These are phyloP conservation scores for Polymyxa betae DNA, from an alignment of 208 protist genomes.

Conservation along the genomic window DNA sequence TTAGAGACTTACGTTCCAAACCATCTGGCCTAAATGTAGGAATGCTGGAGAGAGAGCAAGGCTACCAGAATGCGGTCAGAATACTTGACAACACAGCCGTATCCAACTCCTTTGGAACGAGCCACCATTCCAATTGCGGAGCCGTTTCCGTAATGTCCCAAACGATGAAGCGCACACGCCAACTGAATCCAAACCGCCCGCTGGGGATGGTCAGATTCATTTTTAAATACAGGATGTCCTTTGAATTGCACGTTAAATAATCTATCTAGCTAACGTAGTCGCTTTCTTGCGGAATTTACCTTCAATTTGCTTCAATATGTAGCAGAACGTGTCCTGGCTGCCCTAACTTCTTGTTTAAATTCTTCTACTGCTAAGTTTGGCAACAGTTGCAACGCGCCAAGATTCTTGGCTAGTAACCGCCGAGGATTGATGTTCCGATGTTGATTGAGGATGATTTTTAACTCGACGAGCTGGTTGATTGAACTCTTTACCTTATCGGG, in stretches of 20 bases:
- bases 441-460: too few relatives aligned
- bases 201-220: neutral
- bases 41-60: neutral
- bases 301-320: too few relatives aligned
- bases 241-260: neutral
- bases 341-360: too few relatives aligned
- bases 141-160: neutral
- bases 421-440: too few relatives aligned
- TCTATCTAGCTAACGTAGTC: too few relatives aligned
- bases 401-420: too few relatives aligned
- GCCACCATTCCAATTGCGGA: neutral
- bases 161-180: neutral
- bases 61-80: neutral
- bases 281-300: too few relatives aligned
- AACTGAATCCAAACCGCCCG: neutral
- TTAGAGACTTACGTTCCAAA: neutral
- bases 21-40: neutral
- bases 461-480: too few relatives aligned
- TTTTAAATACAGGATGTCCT: neutral
- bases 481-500: too few relatives aligned
- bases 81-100: neutral
- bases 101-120: neutral
- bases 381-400: too few relatives aligned
- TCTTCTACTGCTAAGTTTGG: too few relatives aligned
- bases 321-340: too few relatives aligned